A percentile compares a stretch with the other conserved stretches of the same genome.
These are phyloP conservation scores for Russula brevipes DNA, from an alignment of 768 basidiomycete species.

Conservation along the genomic window DNA sequence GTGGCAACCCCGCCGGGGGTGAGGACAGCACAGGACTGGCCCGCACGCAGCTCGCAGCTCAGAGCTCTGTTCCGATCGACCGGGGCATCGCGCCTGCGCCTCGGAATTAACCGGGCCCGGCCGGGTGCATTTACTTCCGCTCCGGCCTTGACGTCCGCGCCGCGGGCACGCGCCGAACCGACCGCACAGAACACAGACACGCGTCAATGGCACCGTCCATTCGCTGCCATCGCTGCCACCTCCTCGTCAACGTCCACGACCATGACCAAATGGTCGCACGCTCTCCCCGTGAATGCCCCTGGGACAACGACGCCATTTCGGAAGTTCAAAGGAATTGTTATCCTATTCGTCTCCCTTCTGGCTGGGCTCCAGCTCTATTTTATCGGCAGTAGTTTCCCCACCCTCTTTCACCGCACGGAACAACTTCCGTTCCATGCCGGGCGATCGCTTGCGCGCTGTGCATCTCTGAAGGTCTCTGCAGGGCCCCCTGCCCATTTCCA, in stretches of 20 bases:
- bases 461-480: slow-evolving; percentile 36
- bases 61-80: too few species aligned
- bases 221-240: background rate
- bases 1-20: too few species aligned
- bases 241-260: background rate
- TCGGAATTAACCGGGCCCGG: background rate
- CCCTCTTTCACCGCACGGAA: background rate
- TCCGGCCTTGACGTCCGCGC: background rate
- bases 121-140: background rate
- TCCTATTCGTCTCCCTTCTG: slow-evolving; percentile 2
- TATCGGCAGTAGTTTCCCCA: background rate
- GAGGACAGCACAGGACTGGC: too few species aligned
- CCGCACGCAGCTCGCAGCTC: too few species aligned
- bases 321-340: slow-evolving; percentile 4
- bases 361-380: slow-evolving; percentile 15
- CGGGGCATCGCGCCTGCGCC: too few species aligned
- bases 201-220: background rate
- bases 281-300: background rate
- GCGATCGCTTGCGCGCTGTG: slow-evolving; percentile 34
- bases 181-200: background rate
- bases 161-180: background rate
- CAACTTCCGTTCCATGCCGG: slow-evolving; percentile 15
- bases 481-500: slow-evolving; percentile 46
- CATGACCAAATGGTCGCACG: slow-evolving; percentile 15
- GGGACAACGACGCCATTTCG: slow-evolving; percentile 1